Evolutionary conservation across 257 asterid genomes (phyloP).

Genomic region (Fraxinus anomala): DNA sequence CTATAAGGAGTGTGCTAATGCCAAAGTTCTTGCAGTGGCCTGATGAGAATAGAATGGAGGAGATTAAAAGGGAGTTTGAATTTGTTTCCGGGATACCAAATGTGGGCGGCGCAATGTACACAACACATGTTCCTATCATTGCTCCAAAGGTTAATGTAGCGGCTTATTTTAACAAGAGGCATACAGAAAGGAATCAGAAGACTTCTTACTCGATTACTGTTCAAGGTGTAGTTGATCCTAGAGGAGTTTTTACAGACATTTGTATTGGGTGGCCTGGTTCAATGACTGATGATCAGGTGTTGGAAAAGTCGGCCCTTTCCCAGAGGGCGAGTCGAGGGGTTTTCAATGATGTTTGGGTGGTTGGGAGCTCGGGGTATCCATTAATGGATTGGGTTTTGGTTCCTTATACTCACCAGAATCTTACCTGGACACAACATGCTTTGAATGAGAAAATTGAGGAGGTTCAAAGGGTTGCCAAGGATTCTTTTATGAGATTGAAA

Average conservation of each 20-base stretch:
- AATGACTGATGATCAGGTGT: conserved; percentile 43
- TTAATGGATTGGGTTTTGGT: conserved; percentile 47
- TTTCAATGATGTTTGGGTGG: conserved; percentile 33
- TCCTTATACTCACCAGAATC: conserved; percentile 46
- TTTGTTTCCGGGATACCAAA: conserved; percentile 39
- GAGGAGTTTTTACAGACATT: conserved; percentile 42
- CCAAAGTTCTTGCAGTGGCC: conserved; percentile 52
- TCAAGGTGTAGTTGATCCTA: conserved; percentile 51
- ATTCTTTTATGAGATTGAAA: conserved; percentile 45
- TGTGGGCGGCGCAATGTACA: conserved; percentile 47
- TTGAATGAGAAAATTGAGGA: conserved; percentile 45
- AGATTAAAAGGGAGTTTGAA: conserved; percentile 35
- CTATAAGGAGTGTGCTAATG: conserved; percentile 40
- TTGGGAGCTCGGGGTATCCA: conserved; percentile 37
- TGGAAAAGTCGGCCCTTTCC: conserved; percentile 43
- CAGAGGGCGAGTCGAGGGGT: conserved; percentile 40
- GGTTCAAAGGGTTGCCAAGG: conserved; percentile 43
- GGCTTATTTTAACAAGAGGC: conserved; percentile 46
- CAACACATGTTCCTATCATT: conserved; percentile 47
- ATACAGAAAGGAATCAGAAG: conserved; percentile 46
- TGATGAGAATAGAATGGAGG: conserved; percentile 15
- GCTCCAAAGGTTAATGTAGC: conserved; percentile 45
- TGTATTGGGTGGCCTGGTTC: conserved; percentile 55
- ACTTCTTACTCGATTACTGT: conserved; percentile 48
- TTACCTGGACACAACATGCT: conserved; percentile 51